phyloP scores from a whole-genome alignment of 192 early-diverging fungal species.

The Coemansia sp. region DNA sequence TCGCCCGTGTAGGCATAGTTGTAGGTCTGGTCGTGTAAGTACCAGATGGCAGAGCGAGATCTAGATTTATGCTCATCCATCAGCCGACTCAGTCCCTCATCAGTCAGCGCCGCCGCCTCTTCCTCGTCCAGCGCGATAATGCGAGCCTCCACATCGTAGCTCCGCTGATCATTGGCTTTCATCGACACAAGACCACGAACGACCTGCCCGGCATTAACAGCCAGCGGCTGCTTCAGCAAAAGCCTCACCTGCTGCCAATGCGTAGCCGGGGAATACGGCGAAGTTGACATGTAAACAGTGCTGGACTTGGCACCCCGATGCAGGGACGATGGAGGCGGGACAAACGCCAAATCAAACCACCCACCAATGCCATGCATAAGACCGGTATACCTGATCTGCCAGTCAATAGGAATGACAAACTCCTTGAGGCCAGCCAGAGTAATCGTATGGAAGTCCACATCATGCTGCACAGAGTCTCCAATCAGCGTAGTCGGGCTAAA shows the following conservation, averaged over 20 bases:
- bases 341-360: slow-evolving; percentile 94
- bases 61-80: slow-evolving; percentile 20
- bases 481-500: slow-evolving; percentile 83
- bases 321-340: slow-evolving; percentile 52
- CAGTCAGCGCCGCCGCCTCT: slow-evolving; percentile 41
- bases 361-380: slow-evolving; percentile 91
- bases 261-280: slow-evolving; percentile 80
- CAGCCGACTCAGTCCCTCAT: slow-evolving; percentile 12
- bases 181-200: slow-evolving; percentile 84
- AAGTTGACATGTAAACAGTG: slow-evolving; percentile 81
- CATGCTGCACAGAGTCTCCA: slow-evolving; percentile 57
- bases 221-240: slow-evolving; percentile 89
- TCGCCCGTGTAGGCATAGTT: slow-evolving; percentile 67
- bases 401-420: slow-evolving; percentile 81
- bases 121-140: slow-evolving; percentile 46
- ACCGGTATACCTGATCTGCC: slow-evolving; percentile 81
- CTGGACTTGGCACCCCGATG: slow-evolving; percentile 39
- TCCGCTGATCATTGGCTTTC: slow-evolving; percentile 86
- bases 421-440: slow-evolving; percentile 74
- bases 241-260: slow-evolving; percentile 99
- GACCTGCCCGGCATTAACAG: slow-evolving; percentile 86
- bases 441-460: slow-evolving; percentile 86
- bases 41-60: slow-evolving; percentile 73
- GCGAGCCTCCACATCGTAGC: slow-evolving; percentile 82
- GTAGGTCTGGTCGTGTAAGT: slow-evolving; percentile 89